phyloP scores from a whole-genome alignment of 2,329 filamentous ascomycete genomes.

The Neofusicoccum laricinum region DNA sequence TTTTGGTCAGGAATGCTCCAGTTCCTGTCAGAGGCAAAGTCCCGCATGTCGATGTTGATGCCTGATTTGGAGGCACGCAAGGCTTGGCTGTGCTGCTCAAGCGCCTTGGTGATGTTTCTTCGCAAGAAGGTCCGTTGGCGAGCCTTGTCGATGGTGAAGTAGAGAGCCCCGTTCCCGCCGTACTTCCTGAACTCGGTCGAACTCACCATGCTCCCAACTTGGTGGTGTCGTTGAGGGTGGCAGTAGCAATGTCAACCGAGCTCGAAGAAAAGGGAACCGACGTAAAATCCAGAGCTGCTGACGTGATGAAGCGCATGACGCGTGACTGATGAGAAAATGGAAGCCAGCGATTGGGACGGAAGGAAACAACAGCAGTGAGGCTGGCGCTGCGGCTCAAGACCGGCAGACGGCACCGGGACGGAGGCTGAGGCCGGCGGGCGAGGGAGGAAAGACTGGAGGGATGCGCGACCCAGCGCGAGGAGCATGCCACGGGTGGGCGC shows the following conservation, averaged over 20 bases:
- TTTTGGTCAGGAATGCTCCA: conserved; percentile 29
- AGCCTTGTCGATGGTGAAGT: conserved; percentile 24
- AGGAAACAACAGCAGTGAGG: background rate
- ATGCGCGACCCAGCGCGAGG: background rate
- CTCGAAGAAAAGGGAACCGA: background rate
- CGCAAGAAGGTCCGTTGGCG: conserved; percentile 26
- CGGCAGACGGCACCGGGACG: background rate
- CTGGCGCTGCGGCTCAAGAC: background rate
- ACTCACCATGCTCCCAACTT: conserved; percentile 26
- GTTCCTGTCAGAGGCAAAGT: background rate
- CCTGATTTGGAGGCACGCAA: conserved; percentile 6
- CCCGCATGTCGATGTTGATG: background rate
- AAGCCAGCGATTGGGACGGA: background rate
- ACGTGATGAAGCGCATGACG: conserved; percentile 9
- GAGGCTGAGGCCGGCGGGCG: background rate
- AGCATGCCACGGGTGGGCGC: conserved; percentile 1
- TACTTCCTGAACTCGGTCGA: conserved; percentile 19
- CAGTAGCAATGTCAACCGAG: background rate
- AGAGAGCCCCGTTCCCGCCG: conserved; percentile 27
- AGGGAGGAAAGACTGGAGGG: background rate
- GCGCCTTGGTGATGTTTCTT: conserved; percentile 25
- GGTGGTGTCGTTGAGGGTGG: background rate
- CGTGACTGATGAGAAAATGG: background rate
- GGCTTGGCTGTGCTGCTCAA: conserved; percentile 22
- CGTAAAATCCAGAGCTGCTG: background rate